A percentile compares a stretch with the other conserved stretches of the same genome.
Evolutionary conservation across 805 yeast species (phyloP).

Genomic region (Pichia manshurica): DNA sequence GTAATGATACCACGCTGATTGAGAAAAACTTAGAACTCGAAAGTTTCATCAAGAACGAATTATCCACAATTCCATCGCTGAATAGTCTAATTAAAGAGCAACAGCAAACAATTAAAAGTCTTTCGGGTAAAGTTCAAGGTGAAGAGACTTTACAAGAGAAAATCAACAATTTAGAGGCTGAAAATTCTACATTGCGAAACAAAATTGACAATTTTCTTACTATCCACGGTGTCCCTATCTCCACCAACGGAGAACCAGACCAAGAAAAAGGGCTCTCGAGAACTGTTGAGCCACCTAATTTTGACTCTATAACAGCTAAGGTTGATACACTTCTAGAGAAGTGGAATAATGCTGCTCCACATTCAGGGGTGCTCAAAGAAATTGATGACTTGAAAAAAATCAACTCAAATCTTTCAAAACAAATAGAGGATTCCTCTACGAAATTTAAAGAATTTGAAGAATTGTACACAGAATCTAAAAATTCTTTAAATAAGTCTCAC

Average conservation of each 20-base stretch:
- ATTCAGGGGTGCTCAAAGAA: background rate
- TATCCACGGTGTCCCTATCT: background rate
- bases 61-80: slow-evolving; percentile 28
- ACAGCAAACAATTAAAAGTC: slow-evolving; percentile 38
- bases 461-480: slow-evolving; percentile 66
- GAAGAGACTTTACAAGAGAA: slow-evolving; percentile 42
- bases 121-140: slow-evolving; percentile 37
- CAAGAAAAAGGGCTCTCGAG: background rate
- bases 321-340: slow-evolving; percentile 13
- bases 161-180: slow-evolving; percentile 41
- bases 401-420: slow-evolving; percentile 28
- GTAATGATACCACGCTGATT: background rate
- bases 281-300: background rate
- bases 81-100: slow-evolving; percentile 52
- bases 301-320: background rate
- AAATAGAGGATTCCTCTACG: slow-evolving; percentile 23
- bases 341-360: slow-evolving; percentile 13
- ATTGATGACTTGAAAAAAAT: background rate
- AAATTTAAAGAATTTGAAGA: slow-evolving; percentile 42
- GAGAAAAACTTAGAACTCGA: slow-evolving; percentile 9
- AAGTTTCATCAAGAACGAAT: slow-evolving; percentile 11
- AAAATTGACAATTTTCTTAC: slow-evolving; percentile 28
- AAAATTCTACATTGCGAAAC: slow-evolving; percentile 38
- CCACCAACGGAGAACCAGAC: background rate
- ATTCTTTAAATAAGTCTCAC: slow-evolving; percentile 67